Percentiles rank a stretch among this genome's conserved stretches.
These are phyloP conservation scores for Pichia sp. DNA, from an alignment of 1,139 yeast species.

Conservation along the genomic window DNA sequence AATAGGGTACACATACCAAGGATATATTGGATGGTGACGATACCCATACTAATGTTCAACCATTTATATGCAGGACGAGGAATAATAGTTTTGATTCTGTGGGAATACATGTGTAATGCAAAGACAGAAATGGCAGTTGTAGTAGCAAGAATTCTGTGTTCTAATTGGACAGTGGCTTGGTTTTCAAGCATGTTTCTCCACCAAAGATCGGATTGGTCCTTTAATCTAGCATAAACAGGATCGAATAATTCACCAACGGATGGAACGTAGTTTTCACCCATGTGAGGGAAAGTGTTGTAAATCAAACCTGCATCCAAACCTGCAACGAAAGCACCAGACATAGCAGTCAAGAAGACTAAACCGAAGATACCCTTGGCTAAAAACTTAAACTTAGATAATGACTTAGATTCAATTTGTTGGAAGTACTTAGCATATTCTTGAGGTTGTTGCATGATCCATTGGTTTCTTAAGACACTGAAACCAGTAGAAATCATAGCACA, in stretches of 20 bases:
- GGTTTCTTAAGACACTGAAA: conserved; percentile 75
- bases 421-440: conserved; percentile 47
- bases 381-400: conserved; percentile 54
- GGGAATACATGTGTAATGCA: conserved; percentile 63
- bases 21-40: conserved; percentile 78
- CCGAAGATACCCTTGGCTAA: conserved; percentile 56
- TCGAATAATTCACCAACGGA: conserved; percentile 71
- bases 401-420: conserved; percentile 56
- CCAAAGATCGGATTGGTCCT: conserved; percentile 69
- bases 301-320: conserved; percentile 97
- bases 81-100: conserved; percentile 52
- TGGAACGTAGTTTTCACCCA: conserved; percentile 86
- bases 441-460: conserved; percentile 65
- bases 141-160: conserved; percentile 84
- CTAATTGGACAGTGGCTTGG: conserved; percentile 93
- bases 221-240: conserved; percentile 64
- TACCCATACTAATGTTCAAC: conserved; percentile 71
- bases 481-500: conserved; percentile 92
- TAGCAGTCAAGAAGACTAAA: conserved; percentile 81
- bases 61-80: conserved; percentile 63
- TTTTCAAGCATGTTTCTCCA: conserved; percentile 96
- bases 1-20: conserved; percentile 84
- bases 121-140: conserved; percentile 73
- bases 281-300: conserved; percentile 93
- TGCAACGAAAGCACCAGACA: conserved; percentile 98